Conservation (phyloP, 2,329 filamentous ascomycete genomes). For the Aspergillus niger region DNA sequence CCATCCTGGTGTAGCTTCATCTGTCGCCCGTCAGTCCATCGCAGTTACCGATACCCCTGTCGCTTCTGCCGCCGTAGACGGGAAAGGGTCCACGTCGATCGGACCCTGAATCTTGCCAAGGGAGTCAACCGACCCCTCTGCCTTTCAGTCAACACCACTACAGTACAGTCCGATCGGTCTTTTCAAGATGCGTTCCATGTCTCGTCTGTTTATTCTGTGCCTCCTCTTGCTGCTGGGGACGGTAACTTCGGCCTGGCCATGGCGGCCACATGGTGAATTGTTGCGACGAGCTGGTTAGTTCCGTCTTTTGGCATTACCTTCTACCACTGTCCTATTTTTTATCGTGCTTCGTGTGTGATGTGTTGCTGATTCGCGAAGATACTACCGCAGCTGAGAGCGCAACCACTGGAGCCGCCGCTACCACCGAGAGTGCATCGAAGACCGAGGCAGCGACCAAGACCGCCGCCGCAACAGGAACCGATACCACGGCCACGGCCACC, state of each 20-base stretch:
- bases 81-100: conserved; percentile 9
- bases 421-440: conserved; percentile 20
- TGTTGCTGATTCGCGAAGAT: not conserved
- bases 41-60: not conserved
- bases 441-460: conserved; percentile 21
- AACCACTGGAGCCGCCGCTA: conserved; percentile 20
- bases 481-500: conserved; percentile 19
- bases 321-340: no score
- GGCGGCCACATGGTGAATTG: conserved; percentile 23
- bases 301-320: not conserved
- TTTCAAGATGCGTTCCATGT: conserved; percentile 37
- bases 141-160: not conserved
- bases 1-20: not conserved
- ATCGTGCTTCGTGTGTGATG: not conserved
- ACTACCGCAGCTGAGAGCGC: conserved; percentile 25
- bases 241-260: conserved; percentile 35
- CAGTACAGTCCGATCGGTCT: not conserved
- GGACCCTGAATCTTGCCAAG: conserved; percentile 12
- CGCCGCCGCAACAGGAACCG: conserved; percentile 20
- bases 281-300: conserved; percentile 31
- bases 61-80: not conserved
- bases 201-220: conserved; percentile 35
- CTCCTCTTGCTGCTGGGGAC: conserved; percentile 36
- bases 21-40: not conserved
- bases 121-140: conserved; percentile 14